These are phyloP conservation scores for Graphilbum sp. DNA, from an alignment of 2,329 filamentous ascomycete genomes.

Conservation along the genomic window DNA sequence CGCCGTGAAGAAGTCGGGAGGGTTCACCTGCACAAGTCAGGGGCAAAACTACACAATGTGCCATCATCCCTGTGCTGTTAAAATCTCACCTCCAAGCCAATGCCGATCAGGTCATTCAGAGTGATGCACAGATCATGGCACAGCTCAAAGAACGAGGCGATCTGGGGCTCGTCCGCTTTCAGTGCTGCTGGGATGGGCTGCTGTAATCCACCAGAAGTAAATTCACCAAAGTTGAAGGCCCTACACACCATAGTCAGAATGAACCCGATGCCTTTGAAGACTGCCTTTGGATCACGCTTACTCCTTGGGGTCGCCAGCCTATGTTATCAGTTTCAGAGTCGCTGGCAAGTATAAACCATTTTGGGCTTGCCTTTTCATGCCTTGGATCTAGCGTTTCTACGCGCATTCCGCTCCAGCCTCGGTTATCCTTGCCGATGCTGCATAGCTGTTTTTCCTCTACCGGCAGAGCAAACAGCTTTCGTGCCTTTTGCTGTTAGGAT, in stretches of 20 bases:
- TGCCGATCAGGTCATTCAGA: conserved; percentile 61
- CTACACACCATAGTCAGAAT: too few species aligned
- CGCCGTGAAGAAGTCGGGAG: conserved; percentile 35
- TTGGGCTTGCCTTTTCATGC: conserved; percentile 46
- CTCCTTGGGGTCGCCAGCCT: conserved; percentile 84
- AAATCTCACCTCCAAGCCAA: conserved; percentile 55
- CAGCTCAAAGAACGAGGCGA: conserved; percentile 49
- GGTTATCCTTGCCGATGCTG: conserved; percentile 64
- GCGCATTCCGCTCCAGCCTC: conserved; percentile 80
- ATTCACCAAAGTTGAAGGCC: conserved; percentile 84
- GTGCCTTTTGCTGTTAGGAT: conserved; percentile 32
- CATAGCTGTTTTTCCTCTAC: conserved; percentile 57
- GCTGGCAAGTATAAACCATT: too few species aligned
- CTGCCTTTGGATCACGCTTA: too few species aligned
- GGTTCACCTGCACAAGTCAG: conserved; percentile 21
- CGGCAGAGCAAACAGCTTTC: conserved; percentile 55
- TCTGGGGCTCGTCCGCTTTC: conserved; percentile 36
- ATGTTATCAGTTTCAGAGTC: not conserved
- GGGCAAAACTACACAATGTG: too few species aligned
- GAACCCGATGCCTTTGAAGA: too few species aligned
- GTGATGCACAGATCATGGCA: conserved; percentile 60
- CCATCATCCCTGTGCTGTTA: too few species aligned
- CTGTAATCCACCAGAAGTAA: conserved; percentile 47
- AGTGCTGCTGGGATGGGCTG: conserved; percentile 62
- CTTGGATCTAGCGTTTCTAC: conserved; percentile 76